Base-by-base conservation (phyloP, 1,284 basidiomycete genomes). In the Lentinus polychrous region DNA sequence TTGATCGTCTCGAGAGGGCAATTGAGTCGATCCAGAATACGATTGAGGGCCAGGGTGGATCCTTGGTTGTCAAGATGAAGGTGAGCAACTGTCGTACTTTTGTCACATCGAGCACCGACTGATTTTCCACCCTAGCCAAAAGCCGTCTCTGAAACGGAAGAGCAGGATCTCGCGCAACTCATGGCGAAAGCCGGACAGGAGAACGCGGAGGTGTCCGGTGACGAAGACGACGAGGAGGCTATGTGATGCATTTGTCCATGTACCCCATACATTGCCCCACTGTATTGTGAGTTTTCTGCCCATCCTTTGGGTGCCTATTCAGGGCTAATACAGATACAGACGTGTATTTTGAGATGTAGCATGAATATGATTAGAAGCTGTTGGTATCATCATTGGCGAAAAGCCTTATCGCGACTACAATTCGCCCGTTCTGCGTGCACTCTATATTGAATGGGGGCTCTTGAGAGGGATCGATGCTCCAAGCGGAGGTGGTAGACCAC, bases 61-160 rank as follows among this genome's bases (percentile, higher is more conserved):
- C 81, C 45, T 74, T 97, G 53, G 76, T 89, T 23, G 85, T 99
- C 48, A 99, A 98, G 77, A 98, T 99, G 94, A 95, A 91, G 83
- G 92, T 89, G 54, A 49, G 20, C 20, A 17, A 38, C 11, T 35
- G 23, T 43, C 34, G 46, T 23, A 41, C 8, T 43, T 20, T 33
- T 6, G 35, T 34, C 11, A 18, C 45, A 27, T 36, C 12, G 34
- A 34, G 42, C 31, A 31, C 44, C 38, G 14, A 35, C 20, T 44
- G 3, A 8, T 34, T 48, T 23, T 3, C 50, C 22, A 31, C 48
- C 15, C 43, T 60, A 94, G 91, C 94, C 94, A 56, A 97, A 96
- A 76, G 92, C 93, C 8, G 87, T 97, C 43, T 92, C 89, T n/a
- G 94, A 96, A 66, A 91, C 90, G 6, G 94, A 97, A 67, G 94